A percentile compares a stretch with the other conserved stretches of the same genome.
Evolutionary conservation across 371 early-diverging fungal genomes (phyloP).

Genomic region (Mucor velutinosus): DNA sequence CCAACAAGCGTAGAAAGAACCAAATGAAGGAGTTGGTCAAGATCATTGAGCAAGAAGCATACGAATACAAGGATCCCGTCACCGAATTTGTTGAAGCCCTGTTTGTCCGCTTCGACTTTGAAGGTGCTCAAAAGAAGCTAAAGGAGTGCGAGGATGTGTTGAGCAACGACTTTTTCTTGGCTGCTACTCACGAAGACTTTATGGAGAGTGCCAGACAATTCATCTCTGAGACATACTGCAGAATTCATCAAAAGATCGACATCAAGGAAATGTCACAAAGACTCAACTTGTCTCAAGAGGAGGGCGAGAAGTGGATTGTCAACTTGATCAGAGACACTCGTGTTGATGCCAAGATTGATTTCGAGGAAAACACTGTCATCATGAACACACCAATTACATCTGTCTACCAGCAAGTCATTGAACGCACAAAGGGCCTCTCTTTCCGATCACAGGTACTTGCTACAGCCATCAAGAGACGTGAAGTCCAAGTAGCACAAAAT

Average conservation of each 20-base stretch:
- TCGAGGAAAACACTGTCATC: conserved; percentile 89
- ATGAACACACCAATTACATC: conserved; percentile 88
- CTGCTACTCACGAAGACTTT: conserved; percentile 82
- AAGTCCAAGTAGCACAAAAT: conserved; percentile 36
- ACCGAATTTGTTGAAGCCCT: conserved; percentile 90
- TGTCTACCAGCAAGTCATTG: conserved; percentile 93
- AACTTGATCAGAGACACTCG: conserved; percentile 93
- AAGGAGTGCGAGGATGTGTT: conserved; percentile 87
- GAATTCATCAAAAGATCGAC: conserved; percentile 93
- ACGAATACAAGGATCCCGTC: conserved; percentile 85
- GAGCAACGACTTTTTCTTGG: conserved; percentile 88
- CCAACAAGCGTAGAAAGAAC: conserved; percentile 87
- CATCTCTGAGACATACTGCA: conserved; percentile 94
- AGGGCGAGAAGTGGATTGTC: conserved; percentile 96
- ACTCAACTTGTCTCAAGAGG: conserved; percentile 84
- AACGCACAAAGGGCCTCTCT: conserved; percentile 85
- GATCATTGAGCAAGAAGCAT: conserved; percentile 83
- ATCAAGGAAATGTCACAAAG: conserved; percentile 81
- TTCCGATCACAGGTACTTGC: conserved; percentile 90
- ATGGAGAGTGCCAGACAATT: conserved; percentile 91
- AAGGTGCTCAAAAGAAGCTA: conserved; percentile 86
- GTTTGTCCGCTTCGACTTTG: conserved; percentile 92
- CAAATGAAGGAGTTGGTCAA: conserved; percentile 89
- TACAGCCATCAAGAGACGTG: conserved; percentile 90
- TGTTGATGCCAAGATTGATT: conserved; percentile 96